Conservation (phyloP, 345 rosid genomes). For the Cochlearia excelsa region DNA sequence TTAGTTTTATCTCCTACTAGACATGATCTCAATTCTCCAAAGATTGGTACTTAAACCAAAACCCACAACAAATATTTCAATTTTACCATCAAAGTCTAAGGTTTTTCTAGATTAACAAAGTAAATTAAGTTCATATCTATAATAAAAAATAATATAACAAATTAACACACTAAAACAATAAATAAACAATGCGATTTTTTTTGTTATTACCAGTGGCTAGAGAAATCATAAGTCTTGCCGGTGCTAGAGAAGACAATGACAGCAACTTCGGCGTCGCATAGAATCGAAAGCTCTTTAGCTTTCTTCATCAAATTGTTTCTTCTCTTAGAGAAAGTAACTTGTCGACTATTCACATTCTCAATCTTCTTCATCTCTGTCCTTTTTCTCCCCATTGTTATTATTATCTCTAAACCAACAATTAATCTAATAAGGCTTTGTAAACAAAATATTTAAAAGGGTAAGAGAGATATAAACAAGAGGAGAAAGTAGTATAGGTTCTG, state of each 20-base stretch:
- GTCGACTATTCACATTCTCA: constrained; percentile 93
- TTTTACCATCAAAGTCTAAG: no score
- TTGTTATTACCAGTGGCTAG: constrained; percentile 55
- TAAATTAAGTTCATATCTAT: no score
- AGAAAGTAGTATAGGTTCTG: background rate
- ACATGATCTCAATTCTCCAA: no score
- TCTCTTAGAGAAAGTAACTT: constrained; percentile 94
- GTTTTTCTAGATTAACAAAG: no score
- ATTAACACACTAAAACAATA: background rate
- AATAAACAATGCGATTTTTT: background rate
- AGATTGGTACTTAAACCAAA: no score
- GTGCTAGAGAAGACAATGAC: constrained; percentile 84
- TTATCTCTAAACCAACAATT: background rate
- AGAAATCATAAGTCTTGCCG: constrained; percentile 76
- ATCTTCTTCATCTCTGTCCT: constrained; percentile 89
- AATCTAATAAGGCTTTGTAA: no score
- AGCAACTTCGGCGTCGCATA: constrained; percentile 92
- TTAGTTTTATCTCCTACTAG: no score
- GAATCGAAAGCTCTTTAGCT: constrained; percentile 78
- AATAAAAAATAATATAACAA: background rate
- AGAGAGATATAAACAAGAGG: no score
- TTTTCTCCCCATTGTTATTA: constrained; percentile 64
- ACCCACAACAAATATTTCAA: no score
- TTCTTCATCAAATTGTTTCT: constrained; percentile 81
- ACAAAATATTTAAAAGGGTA: no score